phyloP scores from a whole-genome alignment of 257 asterid genomes.

The Parsonsia alboflavescens region DNA sequence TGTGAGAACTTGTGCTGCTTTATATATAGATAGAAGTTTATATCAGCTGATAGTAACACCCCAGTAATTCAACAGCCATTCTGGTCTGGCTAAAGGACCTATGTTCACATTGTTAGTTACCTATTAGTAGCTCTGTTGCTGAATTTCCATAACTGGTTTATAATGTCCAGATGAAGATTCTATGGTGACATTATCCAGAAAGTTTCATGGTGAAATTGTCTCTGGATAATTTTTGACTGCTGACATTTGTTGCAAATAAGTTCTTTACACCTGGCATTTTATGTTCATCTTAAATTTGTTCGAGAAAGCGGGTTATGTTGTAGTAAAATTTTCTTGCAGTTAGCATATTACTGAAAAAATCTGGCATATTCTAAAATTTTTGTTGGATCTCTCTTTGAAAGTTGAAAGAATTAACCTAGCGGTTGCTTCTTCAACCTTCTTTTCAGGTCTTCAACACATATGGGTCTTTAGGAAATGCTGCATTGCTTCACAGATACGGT shows the following conservation, averaged over 20 bases:
- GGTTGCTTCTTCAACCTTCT: conserved; percentile 2
- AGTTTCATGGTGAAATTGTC: neutral
- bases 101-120: neutral
- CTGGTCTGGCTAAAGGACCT: neutral
- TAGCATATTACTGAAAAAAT: neutral
- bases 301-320: neutral
- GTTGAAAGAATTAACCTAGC: neutral
- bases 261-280: neutral
- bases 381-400: neutral
- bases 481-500: conserved; percentile 92
- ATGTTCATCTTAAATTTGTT: neutral
- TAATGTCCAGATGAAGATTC: neutral
- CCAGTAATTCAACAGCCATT: neutral
- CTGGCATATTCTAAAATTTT: neutral
- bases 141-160: neutral
- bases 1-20: neutral
- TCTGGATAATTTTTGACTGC: neutral
- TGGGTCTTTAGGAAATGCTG: conserved; percentile 82
- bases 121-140: neutral
- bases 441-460: conserved; percentile 86
- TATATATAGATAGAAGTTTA: neutral
- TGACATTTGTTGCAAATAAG: neutral
- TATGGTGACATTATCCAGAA: neutral
- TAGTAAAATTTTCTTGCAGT: no score
- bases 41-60: neutral